These are phyloP conservation scores for Ustilago hordei DNA, from an alignment of 1,284 basidiomycete genomes.

Conservation along the genomic window DNA sequence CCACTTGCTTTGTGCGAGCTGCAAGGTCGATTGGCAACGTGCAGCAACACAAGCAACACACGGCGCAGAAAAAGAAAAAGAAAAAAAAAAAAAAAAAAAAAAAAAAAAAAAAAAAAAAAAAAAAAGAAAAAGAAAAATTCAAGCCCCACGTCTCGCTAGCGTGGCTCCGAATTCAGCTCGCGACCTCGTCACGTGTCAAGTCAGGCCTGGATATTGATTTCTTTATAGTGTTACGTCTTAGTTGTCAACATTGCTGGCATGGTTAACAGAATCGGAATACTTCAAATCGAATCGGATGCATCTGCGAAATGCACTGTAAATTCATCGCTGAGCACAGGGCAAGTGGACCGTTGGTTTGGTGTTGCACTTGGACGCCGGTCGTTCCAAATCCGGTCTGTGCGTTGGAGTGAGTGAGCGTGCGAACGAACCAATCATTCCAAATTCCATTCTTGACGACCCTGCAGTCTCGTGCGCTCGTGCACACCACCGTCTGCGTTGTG, in stretches of 20 bases:
- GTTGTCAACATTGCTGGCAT: background rate
- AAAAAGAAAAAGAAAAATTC: background rate
- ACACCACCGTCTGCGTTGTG: background rate
- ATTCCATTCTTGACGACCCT: background rate
- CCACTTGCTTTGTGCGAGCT: background rate
- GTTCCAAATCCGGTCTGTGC: background rate
- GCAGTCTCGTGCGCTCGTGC: background rate
- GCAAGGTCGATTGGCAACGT: conserved; percentile 14
- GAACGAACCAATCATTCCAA: conserved; percentile 3
- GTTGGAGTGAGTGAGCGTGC: conserved; percentile 2
- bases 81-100: background rate
- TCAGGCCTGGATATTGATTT: no score
- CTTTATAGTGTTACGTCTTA: no score
- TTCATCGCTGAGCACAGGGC: background rate
- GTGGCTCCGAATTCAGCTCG: conserved; percentile 6
- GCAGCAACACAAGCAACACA: conserved; percentile 3
- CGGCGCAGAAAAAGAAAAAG: no score
- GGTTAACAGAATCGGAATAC: background rate
- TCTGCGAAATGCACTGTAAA: background rate
- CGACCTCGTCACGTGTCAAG: conserved; percentile 31
- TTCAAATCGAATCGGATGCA: background rate
- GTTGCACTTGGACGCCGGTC: conserved; percentile 1
- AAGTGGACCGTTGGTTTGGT: background rate
- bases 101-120: conserved; percentile 1
- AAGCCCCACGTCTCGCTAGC: conserved; percentile 9